phyloP scores from a whole-genome alignment of 1,284 basidiomycete genomes.

The Schizophyllum commune region DNA sequence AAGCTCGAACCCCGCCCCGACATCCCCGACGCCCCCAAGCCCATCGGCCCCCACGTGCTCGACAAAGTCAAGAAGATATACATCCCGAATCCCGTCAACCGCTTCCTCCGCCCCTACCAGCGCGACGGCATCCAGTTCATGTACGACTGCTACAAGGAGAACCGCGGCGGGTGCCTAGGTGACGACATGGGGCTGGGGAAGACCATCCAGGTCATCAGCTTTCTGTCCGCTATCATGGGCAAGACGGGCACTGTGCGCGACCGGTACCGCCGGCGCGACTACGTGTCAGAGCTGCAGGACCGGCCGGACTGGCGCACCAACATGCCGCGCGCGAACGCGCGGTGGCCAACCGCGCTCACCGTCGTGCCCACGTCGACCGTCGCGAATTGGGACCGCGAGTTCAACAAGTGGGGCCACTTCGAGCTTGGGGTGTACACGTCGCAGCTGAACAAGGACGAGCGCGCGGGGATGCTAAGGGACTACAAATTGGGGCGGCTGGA shows the following conservation, averaged over 20 bases:
- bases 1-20: constrained; percentile 39
- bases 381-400: constrained; percentile 77
- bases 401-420: constrained; percentile 75
- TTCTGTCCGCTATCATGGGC: constrained; percentile 79
- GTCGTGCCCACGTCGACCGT: constrained; percentile 75
- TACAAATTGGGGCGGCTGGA: constrained; percentile 72
- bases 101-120: constrained; percentile 78
- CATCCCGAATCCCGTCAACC: constrained; percentile 71
- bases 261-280: constrained; percentile 47
- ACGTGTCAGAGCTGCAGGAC: constrained; percentile 60
- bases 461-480: constrained; percentile 49
- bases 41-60: constrained; percentile 37
- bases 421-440: constrained; percentile 68
- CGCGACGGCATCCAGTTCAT: constrained; percentile 76
- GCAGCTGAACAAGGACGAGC: constrained; percentile 27
- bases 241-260: constrained; percentile 65
- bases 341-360: constrained; percentile 78
- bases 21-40: constrained; percentile 35
- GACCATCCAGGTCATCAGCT: constrained; percentile 85
- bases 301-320: constrained; percentile 35
- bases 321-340: constrained; percentile 58
- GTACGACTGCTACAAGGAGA: constrained; percentile 55
- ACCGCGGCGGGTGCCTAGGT: constrained; percentile 67
- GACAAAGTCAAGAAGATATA: constrained; percentile 37
- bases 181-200: constrained; percentile 91